A percentile compares a stretch with the other conserved stretches of the same genome.
phyloP scores from a whole-genome alignment of 2,329 filamentous ascomycete species.

The Neophaeococcomyces aloes region DNA sequence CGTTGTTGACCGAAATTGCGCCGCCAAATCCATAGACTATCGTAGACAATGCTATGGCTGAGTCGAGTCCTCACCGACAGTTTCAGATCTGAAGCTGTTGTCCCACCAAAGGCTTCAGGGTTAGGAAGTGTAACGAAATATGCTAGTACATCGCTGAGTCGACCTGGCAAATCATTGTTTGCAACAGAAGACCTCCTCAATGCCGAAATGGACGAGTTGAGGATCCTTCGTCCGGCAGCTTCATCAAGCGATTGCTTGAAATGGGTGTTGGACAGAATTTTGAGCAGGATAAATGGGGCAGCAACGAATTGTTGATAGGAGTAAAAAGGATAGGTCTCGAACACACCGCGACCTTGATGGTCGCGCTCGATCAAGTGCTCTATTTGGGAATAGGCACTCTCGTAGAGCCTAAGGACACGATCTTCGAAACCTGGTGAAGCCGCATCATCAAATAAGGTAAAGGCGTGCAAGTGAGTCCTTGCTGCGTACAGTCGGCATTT shows the following conservation, averaged over 20 bases:
- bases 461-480: conserved; percentile 19
- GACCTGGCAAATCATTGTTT: conserved; percentile 52
- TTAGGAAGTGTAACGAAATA: conserved; percentile 44
- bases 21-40: conserved; percentile 57
- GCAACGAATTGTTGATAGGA: conserved; percentile 31
- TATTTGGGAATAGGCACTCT: conserved; percentile 10
- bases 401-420: conserved; percentile 15
- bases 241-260: conserved; percentile 38
- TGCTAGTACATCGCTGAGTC: conserved; percentile 53
- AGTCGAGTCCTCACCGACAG: conserved; percentile 55
- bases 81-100: conserved; percentile 33
- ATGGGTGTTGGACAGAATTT: conserved; percentile 51
- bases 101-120: conserved; percentile 7
- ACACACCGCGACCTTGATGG: conserved; percentile 1
- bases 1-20: too few relatives aligned
- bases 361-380: conserved; percentile 11
- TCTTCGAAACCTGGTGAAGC: conserved; percentile 11
- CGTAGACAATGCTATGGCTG: conserved; percentile 56
- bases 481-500: conserved; percentile 14
- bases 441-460: conserved; percentile 20
- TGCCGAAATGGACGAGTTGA: conserved; percentile 47
- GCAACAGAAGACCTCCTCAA: conserved; percentile 50
- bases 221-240: conserved; percentile 40
- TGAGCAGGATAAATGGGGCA: conserved; percentile 51
- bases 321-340: conserved; percentile 8